Conservation (phyloP, 176 grass and related monocot genomes). For the Cenchrus purpureus region DNA sequence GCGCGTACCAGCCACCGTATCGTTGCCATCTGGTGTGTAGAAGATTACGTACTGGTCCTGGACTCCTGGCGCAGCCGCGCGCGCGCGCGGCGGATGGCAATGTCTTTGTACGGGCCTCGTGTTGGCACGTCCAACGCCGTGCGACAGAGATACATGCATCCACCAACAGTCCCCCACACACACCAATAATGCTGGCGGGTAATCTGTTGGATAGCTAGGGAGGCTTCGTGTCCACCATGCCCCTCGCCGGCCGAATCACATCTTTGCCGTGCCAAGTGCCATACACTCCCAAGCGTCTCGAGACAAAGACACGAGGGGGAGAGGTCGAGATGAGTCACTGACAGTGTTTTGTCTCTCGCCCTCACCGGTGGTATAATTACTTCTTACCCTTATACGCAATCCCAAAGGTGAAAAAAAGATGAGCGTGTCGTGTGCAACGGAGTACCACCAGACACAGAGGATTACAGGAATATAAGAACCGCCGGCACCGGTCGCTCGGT, state of each 20-base stretch:
- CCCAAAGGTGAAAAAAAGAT: background rate
- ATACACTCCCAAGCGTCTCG: background rate
- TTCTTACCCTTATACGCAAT: background rate
- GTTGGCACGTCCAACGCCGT: background rate
- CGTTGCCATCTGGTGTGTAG: background rate
- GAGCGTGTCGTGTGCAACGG: too few relatives aligned
- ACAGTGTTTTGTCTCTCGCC: background rate
- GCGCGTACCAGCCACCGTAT: background rate
- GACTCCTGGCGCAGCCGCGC: background rate
- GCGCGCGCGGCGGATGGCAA: background rate
- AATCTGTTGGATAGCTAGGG: background rate
- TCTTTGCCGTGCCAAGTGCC: background rate
- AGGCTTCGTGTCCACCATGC: background rate
- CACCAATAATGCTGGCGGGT: background rate
- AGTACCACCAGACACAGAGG: too few relatives aligned
- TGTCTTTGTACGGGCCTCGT: background rate
- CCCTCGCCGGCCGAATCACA: background rate
- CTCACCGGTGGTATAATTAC: background rate
- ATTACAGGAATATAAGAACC: too few relatives aligned
- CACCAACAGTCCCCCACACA: background rate
- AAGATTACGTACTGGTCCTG: background rate
- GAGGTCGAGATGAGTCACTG: background rate
- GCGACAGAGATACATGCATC: background rate
- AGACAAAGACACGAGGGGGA: conserved; percentile 1
- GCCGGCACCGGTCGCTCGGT: too few relatives aligned